Conservation (phyloP, 169 alveolate species). For the Plasmodium yoelii region DNA sequence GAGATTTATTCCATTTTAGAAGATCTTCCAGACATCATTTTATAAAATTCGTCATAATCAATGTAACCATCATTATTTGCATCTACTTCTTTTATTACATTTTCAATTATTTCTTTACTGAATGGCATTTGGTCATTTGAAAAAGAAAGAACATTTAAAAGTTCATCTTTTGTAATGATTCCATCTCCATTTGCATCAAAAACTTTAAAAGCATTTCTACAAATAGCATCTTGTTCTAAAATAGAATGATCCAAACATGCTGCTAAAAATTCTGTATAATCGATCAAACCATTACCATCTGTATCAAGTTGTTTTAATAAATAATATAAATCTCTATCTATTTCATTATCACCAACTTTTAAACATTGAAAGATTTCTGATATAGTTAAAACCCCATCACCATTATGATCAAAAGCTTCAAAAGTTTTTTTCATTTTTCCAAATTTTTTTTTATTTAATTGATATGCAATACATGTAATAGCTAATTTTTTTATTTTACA, state of each 20-base stretch:
- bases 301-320: conserved; percentile 89
- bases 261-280: conserved; percentile 95
- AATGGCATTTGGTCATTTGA: conserved; percentile 44
- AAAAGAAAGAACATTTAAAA: conserved; percentile 69
- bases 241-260: conserved; percentile 93
- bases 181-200: conserved; percentile 95
- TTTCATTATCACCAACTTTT: conserved; percentile 76
- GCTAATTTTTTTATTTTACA: conserved; percentile 94
- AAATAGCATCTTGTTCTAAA: conserved; percentile 88
- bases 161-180: conserved; percentile 88
- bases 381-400: conserved; percentile 92
- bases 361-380: conserved; percentile 80
- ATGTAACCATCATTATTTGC: conserved; percentile 85
- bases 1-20: no score
- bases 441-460: conserved; percentile 91
- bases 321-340: conserved; percentile 83
- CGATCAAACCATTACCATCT: conserved; percentile 93
- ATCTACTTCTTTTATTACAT: conserved; percentile 77
- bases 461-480: conserved; percentile 95
- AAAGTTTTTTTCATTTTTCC: conserved; percentile 91
- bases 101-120: conserved; percentile 78
- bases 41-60: conserved; percentile 83
- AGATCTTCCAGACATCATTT: conserved; percentile 80
- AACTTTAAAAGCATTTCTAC: conserved; percentile 92
- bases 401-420: conserved; percentile 92